Evolutionary conservation across 805 yeast species (phyloP), one percentile per base, ranked within the genome.

Genomic region (Huiozyma naganishii): DNA sequence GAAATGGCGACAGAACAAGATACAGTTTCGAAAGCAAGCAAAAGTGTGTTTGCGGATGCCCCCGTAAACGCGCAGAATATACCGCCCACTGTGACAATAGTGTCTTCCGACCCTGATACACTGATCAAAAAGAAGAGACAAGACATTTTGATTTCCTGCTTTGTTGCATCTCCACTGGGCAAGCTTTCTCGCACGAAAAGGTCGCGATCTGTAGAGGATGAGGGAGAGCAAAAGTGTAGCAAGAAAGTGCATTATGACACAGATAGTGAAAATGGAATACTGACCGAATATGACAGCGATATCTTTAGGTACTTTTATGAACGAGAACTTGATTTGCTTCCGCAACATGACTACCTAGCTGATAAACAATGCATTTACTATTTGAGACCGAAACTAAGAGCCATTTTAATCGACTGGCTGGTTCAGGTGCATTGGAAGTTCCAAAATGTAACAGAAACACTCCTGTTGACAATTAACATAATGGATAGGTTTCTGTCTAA

Each of bases 391-490:
- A 75, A 77, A 48, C 80, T 84, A 85, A 75, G 97, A 52, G 78
- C 88, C 4, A 83, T 88, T 40, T 68, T 88, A 46, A 86, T 88
- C 9, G 95, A 88, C 64, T 88, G 97, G 97, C 70, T 88, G 51
- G 85, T 86, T 9, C 94, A 86, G 59, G 89, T 88, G 61, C 96
- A 87, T 68, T 70, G 79, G 53, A 74, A 85, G 58, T 88, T 88
- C 64, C 74, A 88, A 51, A 71, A 86, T 49, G 70, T 83, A 39
- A 95, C 94, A 1, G 96, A 88, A 64, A 86, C 95, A 9, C 72
- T 88, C 46, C 84, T 79, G 55, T 68, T 88, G 47, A 85, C 95
- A 6, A 80, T 85, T 44, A 87, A 86, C 63, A 67, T 85, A 43
- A 80, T 88, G 84, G 97, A 88, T 66, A 67, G 96, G 50, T 87